Evolutionary conservation across 2,329 filamentous ascomycete genomes (phyloP), one percentile per base, ranked within the genome.

Genomic region (Penicillium sclerotigenum): DNA sequence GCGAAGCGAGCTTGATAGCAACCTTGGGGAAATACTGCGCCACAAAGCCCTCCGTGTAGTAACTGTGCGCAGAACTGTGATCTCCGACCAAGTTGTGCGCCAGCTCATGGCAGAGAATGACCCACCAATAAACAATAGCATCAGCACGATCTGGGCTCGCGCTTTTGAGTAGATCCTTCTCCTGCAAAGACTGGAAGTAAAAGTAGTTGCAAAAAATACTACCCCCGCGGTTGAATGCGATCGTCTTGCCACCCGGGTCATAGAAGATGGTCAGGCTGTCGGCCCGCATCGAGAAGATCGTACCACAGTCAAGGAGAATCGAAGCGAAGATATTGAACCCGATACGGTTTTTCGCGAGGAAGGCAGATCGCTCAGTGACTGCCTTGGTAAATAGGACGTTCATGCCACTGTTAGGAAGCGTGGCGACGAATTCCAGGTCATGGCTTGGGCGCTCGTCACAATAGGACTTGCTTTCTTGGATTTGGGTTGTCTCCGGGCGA

Each of bases 161-260:
- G 58, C 64, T 70, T 22, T 68, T 62, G 20, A 72, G 68, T 46
- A 85, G 72, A 59, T 79, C 73, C 14, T 76, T 67, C 42, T 84
- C 79, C 68, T 97, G 93, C 31, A 97, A 75, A 67, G 93, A 86
- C 58, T 88, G 75, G 72, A 92, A 97, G 78, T 90, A 96, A 18
- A 90, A 82, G 61, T 96, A 82, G 69, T 99, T 99, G 80, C 91
- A 97, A 77, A 97, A 99, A 29, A 99, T 83, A 66, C 88, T 90
- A 36, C 93, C 92, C 37, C 82, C 84, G 9, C 84, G 83, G 71
- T 99, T 99, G 80, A 99, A 99, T 0, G 93, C 94, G 60, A 99
- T 96, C 0, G 91, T 92, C 54, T 83, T 84, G 5, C 91, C 89
- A 3, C 78, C 75, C 38, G 87, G 84, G 65, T 97, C 92, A 66